These are phyloP conservation scores for Nemania serpens DNA, from an alignment of 2,329 filamentous ascomycete genomes.

Conservation along the genomic window DNA sequence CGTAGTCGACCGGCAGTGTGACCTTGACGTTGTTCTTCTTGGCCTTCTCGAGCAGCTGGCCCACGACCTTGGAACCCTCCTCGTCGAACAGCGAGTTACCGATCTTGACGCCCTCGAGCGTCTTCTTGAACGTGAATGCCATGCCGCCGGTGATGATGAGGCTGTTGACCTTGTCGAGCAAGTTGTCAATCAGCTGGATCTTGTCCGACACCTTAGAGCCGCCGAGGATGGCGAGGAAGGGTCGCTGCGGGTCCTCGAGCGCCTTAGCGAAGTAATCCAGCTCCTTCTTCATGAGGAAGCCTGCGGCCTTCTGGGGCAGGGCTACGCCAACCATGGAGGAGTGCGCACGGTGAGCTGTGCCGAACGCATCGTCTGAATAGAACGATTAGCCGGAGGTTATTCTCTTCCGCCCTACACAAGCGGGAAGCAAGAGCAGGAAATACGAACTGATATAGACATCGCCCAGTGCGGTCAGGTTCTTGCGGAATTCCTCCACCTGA, in stretches of 20 bases:
- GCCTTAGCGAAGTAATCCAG: slow-evolving; percentile 99
- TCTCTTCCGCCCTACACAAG: slow-evolving; percentile 2
- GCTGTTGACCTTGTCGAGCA: slow-evolving; percentile 96
- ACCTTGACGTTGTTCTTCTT: slow-evolving; percentile 96
- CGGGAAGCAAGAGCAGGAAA: not conserved
- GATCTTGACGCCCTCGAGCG: slow-evolving; percentile 87
- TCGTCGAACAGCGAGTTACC: slow-evolving; percentile 93
- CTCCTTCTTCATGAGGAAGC: slow-evolving; percentile 99
- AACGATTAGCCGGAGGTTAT: slow-evolving; percentile 1
- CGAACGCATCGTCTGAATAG: slow-evolving; percentile 86
- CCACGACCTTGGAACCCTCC: slow-evolving; percentile 89
- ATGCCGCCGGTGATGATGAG: slow-evolving; percentile 96
- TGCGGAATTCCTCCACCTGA: slow-evolving; percentile 90
- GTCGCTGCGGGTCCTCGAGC: slow-evolving; percentile 88
- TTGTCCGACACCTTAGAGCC: slow-evolving; percentile 99
- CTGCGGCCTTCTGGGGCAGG: slow-evolving; percentile 93
- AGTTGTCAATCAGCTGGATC: slow-evolving; percentile 99
- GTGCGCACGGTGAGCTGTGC: slow-evolving; percentile 96
- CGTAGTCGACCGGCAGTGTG: slow-evolving; percentile 91
- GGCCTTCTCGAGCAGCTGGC: slow-evolving; percentile 87
- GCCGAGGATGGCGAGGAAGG: slow-evolving; percentile 97
- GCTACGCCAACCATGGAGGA: slow-evolving; percentile 99
- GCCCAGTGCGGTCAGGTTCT: slow-evolving; percentile 90
- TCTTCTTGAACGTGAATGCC: slow-evolving; percentile 99
- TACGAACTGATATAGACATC: slow-evolving; percentile 93